Percentiles rank a stretch among this genome's conserved stretches.
Evolutionary conservation across 805 yeast species (phyloP).

Genomic region (Crinitomyces ghanaensis): DNA sequence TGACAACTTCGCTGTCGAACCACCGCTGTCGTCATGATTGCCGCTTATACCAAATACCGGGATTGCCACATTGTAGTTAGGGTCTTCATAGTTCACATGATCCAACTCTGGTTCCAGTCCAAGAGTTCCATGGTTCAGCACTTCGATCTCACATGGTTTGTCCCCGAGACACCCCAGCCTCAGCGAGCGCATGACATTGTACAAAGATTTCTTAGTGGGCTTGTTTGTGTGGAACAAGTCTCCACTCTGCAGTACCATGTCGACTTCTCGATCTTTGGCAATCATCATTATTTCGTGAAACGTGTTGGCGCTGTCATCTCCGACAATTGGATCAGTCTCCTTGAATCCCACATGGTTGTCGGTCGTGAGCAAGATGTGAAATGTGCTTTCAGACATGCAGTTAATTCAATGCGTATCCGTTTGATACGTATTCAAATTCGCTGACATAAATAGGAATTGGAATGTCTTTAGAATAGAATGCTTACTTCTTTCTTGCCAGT

Average conservation of each 20-base stretch:
- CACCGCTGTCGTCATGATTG: constrained; percentile 94
- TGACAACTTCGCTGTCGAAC: constrained; percentile 44
- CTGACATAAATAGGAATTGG: no score
- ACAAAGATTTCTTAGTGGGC: constrained; percentile 78
- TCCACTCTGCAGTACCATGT: constrained; percentile 85
- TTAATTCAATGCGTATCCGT: no score
- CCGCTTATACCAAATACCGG: constrained; percentile 93
- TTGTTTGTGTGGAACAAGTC: constrained; percentile 86
- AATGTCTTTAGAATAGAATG: no score
- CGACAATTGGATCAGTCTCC: constrained; percentile 81
- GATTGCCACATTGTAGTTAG: constrained; percentile 74
- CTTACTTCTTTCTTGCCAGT: no score
- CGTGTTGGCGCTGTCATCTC: constrained; percentile 80
- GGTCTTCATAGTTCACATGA: constrained; percentile 79
- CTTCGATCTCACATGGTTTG: constrained; percentile 73
- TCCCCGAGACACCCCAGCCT: constrained; percentile 72
- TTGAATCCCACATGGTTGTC: constrained; percentile 94
- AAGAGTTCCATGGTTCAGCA: constrained; percentile 64
- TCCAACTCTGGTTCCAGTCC: constrained; percentile 42
- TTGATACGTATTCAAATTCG: no score
- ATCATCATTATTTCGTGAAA: constrained; percentile 72
- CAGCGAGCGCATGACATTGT: constrained; percentile 64
- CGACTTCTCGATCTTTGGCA: constrained; percentile 59
- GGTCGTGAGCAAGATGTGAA: constrained; percentile 72
- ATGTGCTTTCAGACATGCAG: no score